Evolutionary conservation across 805 yeast species (phyloP).

Genomic region (Candida ortonii): DNA sequence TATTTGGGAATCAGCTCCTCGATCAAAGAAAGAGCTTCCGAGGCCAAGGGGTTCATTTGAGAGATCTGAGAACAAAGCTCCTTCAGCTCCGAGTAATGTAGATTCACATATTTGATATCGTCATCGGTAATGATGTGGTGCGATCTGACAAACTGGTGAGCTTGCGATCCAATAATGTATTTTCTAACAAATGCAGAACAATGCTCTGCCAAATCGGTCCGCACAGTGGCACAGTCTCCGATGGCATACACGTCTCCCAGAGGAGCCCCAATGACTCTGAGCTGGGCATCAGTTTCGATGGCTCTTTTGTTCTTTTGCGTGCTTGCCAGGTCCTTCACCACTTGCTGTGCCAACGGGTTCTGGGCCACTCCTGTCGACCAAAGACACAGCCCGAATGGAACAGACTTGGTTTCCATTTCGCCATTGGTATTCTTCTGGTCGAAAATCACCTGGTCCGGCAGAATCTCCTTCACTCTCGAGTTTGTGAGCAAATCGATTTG

Average conservation of each 20-base stretch:
- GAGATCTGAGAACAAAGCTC: slow-evolving; percentile 48
- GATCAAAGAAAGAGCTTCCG: slow-evolving; percentile 51
- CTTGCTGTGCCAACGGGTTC: slow-evolving; percentile 55
- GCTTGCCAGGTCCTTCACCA: slow-evolving; percentile 46
- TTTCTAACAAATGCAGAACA: slow-evolving; percentile 49
- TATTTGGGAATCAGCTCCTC: slow-evolving; percentile 52
- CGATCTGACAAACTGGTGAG: slow-evolving; percentile 32
- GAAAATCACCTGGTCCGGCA: slow-evolving; percentile 56
- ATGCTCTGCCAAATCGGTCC: slow-evolving; percentile 57
- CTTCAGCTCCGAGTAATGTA: slow-evolving; percentile 47
- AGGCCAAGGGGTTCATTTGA: slow-evolving; percentile 54
- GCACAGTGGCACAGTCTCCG: slow-evolving; percentile 69
- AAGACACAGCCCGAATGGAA: slow-evolving; percentile 66
- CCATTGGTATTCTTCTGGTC: slow-evolving; percentile 45
- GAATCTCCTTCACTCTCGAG: slow-evolving; percentile 58
- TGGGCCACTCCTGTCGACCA: slow-evolving; percentile 80
- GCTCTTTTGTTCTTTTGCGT: slow-evolving; percentile 63
- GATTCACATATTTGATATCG: slow-evolving; percentile 47
- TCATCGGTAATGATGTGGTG: slow-evolving; percentile 42
- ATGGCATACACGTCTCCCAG: slow-evolving; percentile 66
- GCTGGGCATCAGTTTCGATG: slow-evolving; percentile 72
- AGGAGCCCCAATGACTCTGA: slow-evolving; percentile 67
- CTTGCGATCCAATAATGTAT: slow-evolving; percentile 42
- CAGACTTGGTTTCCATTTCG: slow-evolving; percentile 41
- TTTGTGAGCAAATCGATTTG: slow-evolving; percentile 60